These are phyloP conservation scores for Phytopythium boreale DNA, from an alignment of 352 stramenopile genomes.

Conservation along the genomic window DNA sequence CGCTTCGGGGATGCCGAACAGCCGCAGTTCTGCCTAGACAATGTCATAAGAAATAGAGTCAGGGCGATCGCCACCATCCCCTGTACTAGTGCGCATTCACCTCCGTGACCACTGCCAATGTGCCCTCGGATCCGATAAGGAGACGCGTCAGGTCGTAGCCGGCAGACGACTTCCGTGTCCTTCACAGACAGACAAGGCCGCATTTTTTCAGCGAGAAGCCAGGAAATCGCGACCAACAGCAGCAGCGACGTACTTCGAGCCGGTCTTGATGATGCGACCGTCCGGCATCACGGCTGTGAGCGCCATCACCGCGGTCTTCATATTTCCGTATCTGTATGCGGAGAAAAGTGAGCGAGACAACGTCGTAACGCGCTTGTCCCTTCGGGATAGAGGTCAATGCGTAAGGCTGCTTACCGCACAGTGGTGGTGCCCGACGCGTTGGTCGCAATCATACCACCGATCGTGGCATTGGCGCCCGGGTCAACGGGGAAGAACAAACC, in stretches of 20 bases:
- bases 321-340: conserved; percentile 89
- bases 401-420: conserved; percentile 38
- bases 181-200: conserved; percentile 11
- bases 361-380: neutral
- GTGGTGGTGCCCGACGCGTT: conserved; percentile 90
- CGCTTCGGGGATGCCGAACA: conserved; percentile 88
- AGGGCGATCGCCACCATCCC: neutral
- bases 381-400: neutral
- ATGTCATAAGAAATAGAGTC: neutral
- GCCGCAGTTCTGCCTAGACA: conserved; percentile 78
- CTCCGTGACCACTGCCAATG: conserved; percentile 94
- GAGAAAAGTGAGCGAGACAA: neutral
- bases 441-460: conserved; percentile 95
- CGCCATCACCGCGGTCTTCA: conserved; percentile 95
- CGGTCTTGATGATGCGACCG: conserved; percentile 87
- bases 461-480: conserved; percentile 93
- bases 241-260: conserved; percentile 51
- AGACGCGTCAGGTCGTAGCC: conserved; percentile 95
- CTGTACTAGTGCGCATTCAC: conserved; percentile 7
- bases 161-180: conserved; percentile 92
- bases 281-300: conserved; percentile 92
- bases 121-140: conserved; percentile 94
- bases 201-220: neutral
- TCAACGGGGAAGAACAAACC: conserved; percentile 97
- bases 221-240: neutral